Percentiles rank a stretch among this genome's conserved stretches.
phyloP scores from a whole-genome alignment of 164 flowering plant genomes.

The Annona squamosa region DNA sequence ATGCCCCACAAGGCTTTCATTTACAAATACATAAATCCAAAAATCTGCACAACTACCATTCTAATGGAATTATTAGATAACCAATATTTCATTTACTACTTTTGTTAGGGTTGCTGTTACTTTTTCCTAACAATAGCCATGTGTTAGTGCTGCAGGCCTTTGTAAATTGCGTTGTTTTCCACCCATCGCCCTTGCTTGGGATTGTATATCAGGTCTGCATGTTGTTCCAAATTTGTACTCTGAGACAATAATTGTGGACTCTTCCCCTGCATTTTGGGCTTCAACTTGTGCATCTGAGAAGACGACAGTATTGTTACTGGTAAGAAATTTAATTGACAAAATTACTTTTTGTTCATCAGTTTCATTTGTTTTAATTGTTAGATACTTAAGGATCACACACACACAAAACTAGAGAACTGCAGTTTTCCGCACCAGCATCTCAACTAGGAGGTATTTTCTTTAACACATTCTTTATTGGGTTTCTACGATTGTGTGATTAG shows the following conservation, averaged over 20 bases:
- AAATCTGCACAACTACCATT: too few species aligned
- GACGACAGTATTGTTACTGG: slow-evolving; percentile 70
- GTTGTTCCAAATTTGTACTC: slow-evolving; percentile 65
- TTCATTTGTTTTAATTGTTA: too few species aligned
- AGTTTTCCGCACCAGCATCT: too few species aligned
- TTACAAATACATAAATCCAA: too few species aligned
- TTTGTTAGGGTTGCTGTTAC: not conserved
- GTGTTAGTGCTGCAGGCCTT: slow-evolving; percentile 49
- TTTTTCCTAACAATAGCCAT: slow-evolving; percentile 5
- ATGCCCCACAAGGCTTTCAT: too few species aligned
- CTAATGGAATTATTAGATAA: too few species aligned
- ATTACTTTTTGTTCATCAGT: not conserved
- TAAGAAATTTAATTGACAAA: slow-evolving; percentile 19
- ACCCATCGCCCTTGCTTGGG: slow-evolving; percentile 94
- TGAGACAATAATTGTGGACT: slow-evolving; percentile 77
- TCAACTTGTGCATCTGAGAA: slow-evolving; percentile 55
- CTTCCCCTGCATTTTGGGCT: slow-evolving; percentile 83
- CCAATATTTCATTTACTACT: too few species aligned
- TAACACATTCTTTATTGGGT: too few species aligned
- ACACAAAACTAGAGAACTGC: too few species aligned
- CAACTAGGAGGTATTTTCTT: too few species aligned
- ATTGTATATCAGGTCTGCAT: slow-evolving; percentile 78
- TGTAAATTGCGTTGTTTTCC: slow-evolving; percentile 97
- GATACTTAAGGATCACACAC: too few species aligned
- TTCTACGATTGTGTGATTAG: too few species aligned